These are phyloP conservation scores for Serendipita vermifera DNA, from an alignment of 768 basidiomycete species.

Conservation along the genomic window DNA sequence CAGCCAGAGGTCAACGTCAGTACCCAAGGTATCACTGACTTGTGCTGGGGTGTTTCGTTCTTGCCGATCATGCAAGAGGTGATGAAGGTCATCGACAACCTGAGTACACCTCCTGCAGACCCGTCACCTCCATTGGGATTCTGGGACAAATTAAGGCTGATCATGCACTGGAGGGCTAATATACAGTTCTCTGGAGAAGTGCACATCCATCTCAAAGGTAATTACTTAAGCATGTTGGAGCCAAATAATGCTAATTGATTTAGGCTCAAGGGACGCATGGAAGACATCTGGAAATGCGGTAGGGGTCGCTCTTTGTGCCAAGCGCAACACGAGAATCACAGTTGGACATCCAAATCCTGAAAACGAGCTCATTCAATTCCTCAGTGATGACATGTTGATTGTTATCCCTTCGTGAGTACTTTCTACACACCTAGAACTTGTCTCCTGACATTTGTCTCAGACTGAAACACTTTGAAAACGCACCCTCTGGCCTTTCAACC, in stretches of 20 bases:
- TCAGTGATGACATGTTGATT: slow-evolving; percentile 66
- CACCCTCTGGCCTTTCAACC: slow-evolving; percentile 15
- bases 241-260: too few relatives aligned
- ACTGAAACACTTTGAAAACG: slow-evolving; percentile 15
- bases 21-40: slow-evolving; percentile 51
- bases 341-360: slow-evolving; percentile 61
- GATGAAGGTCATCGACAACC: slow-evolving; percentile 64
- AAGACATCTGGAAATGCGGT: slow-evolving; percentile 54
- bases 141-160: slow-evolving; percentile 87
- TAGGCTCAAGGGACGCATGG: slow-evolving; percentile 78
- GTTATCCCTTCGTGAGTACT: slow-evolving; percentile 71
- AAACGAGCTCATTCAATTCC: slow-evolving; percentile 68
- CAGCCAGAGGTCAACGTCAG: slow-evolving; percentile 54
- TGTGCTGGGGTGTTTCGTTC: slow-evolving; percentile 86
- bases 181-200: slow-evolving; percentile 58
- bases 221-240: too few relatives aligned
- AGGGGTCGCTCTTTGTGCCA: slow-evolving; percentile 79
- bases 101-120: slow-evolving; percentile 68
- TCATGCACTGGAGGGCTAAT: slow-evolving; percentile 71
- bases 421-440: not conserved
- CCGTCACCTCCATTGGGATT: slow-evolving; percentile 75
- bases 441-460: not conserved
- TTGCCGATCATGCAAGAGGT: slow-evolving; percentile 77
- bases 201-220: slow-evolving; percentile 79
- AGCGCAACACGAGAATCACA: slow-evolving; percentile 54